A percentile compares a stretch with the other conserved stretches of the same genome.
These are phyloP conservation scores for Luffa acutangula DNA, from an alignment of 306 rosid genomes.

Conservation along the genomic window DNA sequence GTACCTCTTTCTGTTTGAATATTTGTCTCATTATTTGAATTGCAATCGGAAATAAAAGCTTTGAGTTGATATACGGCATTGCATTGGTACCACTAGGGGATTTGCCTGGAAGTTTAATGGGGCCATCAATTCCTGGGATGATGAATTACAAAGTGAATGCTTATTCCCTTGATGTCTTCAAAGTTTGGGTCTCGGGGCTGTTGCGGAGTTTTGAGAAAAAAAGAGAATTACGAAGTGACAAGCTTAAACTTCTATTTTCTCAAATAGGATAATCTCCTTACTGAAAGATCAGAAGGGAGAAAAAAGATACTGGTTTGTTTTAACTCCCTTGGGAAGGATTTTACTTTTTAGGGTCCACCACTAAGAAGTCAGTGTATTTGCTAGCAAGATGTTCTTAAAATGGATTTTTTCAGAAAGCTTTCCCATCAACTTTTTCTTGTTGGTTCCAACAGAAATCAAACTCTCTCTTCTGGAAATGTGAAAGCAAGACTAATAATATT, in stretches of 20 bases:
- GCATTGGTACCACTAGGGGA: background rate
- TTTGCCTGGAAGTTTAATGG: background rate
- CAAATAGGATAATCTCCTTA: background rate
- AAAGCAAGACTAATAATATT: background rate
- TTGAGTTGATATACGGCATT: background rate
- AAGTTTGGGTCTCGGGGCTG: background rate
- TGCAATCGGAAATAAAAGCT: background rate
- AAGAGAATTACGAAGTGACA: background rate
- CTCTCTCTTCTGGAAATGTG: background rate
- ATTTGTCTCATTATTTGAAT: background rate
- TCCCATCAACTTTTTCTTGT: background rate
- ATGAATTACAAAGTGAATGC: background rate
- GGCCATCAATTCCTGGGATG: background rate
- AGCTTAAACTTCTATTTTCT: background rate
- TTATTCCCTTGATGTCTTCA: background rate
- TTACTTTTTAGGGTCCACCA: background rate
- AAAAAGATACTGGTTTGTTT: background rate
- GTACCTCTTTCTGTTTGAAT: constrained; percentile 1
- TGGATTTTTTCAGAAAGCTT: background rate
- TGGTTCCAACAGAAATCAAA: background rate
- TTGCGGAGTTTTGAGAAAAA: background rate
- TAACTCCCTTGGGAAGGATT: background rate
- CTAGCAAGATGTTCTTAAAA: background rate
- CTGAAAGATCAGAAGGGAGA: background rate
- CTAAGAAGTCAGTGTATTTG: background rate